Evolutionary conservation across 306 rosid genomes (phyloP), one percentile per base, ranked within the genome.

Genomic region (Pueraria montana): DNA sequence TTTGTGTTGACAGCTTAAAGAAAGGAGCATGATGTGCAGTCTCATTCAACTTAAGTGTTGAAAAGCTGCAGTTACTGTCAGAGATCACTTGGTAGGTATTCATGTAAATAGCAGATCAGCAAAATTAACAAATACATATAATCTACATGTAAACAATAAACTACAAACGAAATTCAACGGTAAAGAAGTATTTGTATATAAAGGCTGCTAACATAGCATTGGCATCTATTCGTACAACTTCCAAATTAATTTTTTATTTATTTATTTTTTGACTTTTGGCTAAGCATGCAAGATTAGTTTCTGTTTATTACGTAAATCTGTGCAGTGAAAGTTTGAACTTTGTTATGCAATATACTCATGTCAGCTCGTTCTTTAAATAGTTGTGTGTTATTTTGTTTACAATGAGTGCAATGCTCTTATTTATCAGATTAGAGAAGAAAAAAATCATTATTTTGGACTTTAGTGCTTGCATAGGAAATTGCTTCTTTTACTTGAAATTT

Each of bases 21-120:
- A 94, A 56, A 83, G 88, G 56, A 88, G 92, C 75, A 49, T 92
- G 45, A 84, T 74, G 79, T 85, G 92, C 63, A 72, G 84, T 71
- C 84, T 91, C 65, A 83, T 89, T 66, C 98, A 92, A 76, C 68
- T 87, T 17, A 24, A 81, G 24, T 10, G 46, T 8, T 76, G 84
- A 82, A 81, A 62, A 49, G 18, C 70, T 80, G 50, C 66, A 77
- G 45, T 16, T 45, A 52, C 38, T 52, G 36, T 24, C 71, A 65
- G 34, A 71, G 56, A 64, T 26, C 74, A 43, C 27, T 62, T 81
- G 20, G 3, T 43, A 42, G 64, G 27, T 45, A 49, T 34, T 42
- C 6, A 56, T 62, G 81, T 55, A 65, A 48, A 77, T 65, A 48
- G 61, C 34, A 80, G 50, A 72, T 34, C 56, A 67, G 16, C 26